Percentiles rank a stretch among this genome's conserved stretches.
These are phyloP conservation scores for Botrytis fragariae DNA, from an alignment of 2,329 filamentous ascomycete genomes.

Conservation along the genomic window DNA sequence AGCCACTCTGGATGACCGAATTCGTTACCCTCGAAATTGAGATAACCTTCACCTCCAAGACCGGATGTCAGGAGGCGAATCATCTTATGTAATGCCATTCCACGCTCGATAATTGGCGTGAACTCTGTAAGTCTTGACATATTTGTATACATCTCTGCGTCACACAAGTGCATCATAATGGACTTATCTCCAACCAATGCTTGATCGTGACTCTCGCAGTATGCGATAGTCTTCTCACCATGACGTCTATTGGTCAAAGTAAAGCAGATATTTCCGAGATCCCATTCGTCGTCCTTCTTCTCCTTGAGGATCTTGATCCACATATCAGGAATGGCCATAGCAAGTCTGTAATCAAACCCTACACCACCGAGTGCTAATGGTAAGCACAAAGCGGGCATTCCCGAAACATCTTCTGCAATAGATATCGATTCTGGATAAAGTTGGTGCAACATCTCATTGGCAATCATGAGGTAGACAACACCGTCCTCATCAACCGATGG, in stretches of 20 bases:
- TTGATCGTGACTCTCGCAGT: slow-evolving; percentile 96
- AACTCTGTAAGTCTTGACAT: slow-evolving; percentile 87
- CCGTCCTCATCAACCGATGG: slow-evolving; percentile 86
- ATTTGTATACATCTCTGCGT: slow-evolving; percentile 95
- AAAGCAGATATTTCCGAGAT: slow-evolving; percentile 79
- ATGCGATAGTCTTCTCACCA: slow-evolving; percentile 97
- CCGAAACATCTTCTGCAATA: slow-evolving; percentile 94
- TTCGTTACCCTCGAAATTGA: slow-evolving; percentile 98
- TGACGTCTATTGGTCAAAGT: slow-evolving; percentile 90
- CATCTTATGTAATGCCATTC: slow-evolving; percentile 94
- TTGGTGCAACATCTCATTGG: slow-evolving; percentile 92
- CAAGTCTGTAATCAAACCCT: slow-evolving; percentile 94
- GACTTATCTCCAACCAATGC: slow-evolving; percentile 96
- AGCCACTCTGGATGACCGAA: slow-evolving; percentile 99
- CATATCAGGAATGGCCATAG: slow-evolving; percentile 97
- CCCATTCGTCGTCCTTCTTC: slow-evolving; percentile 81
- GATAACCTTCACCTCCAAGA: slow-evolving; percentile 91
- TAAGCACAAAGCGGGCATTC: slow-evolving; percentile 95
- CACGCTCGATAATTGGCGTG: slow-evolving; percentile 84
- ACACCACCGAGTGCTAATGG: slow-evolving; percentile 82
- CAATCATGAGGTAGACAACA: slow-evolving; percentile 91
- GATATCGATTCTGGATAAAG: slow-evolving; percentile 87
- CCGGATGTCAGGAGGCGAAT: slow-evolving; percentile 90
- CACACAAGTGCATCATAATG: slow-evolving; percentile 96
- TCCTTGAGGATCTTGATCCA: slow-evolving; percentile 99